Conservation (phyloP, 2,329 filamentous ascomycete species). For the Arthrinium puccinioides region DNA sequence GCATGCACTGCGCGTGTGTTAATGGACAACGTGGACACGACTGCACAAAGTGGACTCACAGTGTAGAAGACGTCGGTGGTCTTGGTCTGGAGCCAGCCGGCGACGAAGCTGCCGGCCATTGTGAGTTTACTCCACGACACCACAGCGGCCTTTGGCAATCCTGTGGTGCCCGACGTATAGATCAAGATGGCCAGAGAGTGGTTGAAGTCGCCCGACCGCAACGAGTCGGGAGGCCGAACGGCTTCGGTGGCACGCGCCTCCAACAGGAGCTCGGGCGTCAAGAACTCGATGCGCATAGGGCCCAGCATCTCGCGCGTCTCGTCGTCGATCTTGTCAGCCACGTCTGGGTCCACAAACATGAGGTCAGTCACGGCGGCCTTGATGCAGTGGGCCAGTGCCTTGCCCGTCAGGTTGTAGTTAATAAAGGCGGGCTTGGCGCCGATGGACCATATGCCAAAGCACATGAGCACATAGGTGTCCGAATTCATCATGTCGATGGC, state of each 20-base stretch:
- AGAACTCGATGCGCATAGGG: conserved; percentile 50
- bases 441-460: conserved; percentile 74
- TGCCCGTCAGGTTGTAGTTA: conserved; percentile 75
- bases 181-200: conserved; percentile 66
- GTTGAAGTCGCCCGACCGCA: conserved; percentile 40
- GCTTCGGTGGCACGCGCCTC: conserved; percentile 45
- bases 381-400: conserved; percentile 68
- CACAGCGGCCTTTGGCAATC: conserved; percentile 72
- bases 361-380: conserved; percentile 59
- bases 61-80: conserved; percentile 68
- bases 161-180: conserved; percentile 81
- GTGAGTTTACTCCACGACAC: conserved; percentile 64
- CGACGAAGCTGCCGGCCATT: conserved; percentile 43
- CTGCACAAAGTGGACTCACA: conserved; percentile 31
- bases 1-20: conserved; percentile 58
- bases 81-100: conserved; percentile 49
- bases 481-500: conserved; percentile 78
- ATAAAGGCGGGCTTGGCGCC: conserved; percentile 80
- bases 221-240: conserved; percentile 49
- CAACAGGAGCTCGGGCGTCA: conserved; percentile 50
- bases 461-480: conserved; percentile 67
- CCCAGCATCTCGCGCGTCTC: conserved; percentile 45
- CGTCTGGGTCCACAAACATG: conserved; percentile 59
- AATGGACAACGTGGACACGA: not conserved
- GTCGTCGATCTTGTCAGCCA: conserved; percentile 49